phyloP scores from a whole-genome alignment of 306 rosid species.

The Chamaecrista fasciculata region DNA sequence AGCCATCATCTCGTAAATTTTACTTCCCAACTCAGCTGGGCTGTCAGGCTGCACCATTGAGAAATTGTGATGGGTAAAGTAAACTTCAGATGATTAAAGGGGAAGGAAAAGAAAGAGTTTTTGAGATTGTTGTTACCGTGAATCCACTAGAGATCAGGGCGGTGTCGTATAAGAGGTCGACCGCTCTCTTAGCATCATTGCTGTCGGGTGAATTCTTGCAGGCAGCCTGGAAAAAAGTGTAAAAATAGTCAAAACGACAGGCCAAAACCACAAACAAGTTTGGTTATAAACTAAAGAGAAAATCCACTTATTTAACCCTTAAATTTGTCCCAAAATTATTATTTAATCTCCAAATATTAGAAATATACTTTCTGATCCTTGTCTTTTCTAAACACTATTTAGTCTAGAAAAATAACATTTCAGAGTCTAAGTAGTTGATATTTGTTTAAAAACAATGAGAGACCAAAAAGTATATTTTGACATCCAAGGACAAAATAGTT shows the following conservation, averaged over 20 bases:
- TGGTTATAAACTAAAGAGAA: not conserved
- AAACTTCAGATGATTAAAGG: not conserved
- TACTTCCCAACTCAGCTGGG: slow-evolving; percentile 91
- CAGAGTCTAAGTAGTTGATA: no score
- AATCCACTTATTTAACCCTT: no score
- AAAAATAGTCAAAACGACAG: not conserved
- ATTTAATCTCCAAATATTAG: no score
- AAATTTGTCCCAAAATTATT: no score
- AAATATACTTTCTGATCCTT: no score
- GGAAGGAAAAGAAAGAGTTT: not conserved
- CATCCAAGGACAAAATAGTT: no score
- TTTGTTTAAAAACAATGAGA: no score
- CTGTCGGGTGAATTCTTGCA: slow-evolving; percentile 90
- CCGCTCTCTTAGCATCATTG: slow-evolving; percentile 80
- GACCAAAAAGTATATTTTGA: no score
- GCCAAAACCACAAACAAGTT: slow-evolving; percentile 10
- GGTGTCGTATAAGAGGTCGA: slow-evolving; percentile 84
- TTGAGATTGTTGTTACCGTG: slow-evolving; percentile 46
- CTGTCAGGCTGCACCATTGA: slow-evolving; percentile 79
- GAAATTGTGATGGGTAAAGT: slow-evolving; percentile 11
- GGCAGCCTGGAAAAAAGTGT: slow-evolving; percentile 63
- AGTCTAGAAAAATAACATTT: no score
- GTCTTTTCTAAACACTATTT: no score
- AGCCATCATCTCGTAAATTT: slow-evolving; percentile 95
- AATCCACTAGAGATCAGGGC: slow-evolving; percentile 98